Conservation (phyloP, 2,329 filamentous ascomycete genomes). For the Beauveria rudraprayagi region DNA sequence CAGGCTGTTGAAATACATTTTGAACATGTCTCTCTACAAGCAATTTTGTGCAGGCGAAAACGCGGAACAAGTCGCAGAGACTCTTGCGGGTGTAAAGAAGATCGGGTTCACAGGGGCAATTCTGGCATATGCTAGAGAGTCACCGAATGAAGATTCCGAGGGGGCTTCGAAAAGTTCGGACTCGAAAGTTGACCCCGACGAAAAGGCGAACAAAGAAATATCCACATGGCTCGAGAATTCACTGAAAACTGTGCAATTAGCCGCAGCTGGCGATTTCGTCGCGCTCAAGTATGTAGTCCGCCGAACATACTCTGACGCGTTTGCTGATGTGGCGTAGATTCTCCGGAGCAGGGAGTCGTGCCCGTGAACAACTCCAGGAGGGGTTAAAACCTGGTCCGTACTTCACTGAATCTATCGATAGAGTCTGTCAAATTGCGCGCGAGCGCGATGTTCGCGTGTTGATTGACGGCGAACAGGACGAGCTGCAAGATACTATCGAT, state of each 20-base stretch:
- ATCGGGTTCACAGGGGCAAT: background rate
- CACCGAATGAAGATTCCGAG: background rate
- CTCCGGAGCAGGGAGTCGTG: background rate
- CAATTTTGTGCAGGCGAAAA: conserved; percentile 50
- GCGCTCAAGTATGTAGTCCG: background rate
- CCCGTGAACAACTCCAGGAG: background rate
- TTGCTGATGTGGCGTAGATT: background rate
- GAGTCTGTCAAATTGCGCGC: background rate
- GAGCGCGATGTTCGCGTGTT: background rate
- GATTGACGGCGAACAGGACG: conserved; percentile 6
- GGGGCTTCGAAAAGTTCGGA: background rate
- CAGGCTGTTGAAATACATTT: conserved; percentile 35
- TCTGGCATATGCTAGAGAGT: conserved; percentile 5
- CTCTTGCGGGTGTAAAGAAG: background rate
- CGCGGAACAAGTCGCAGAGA: background rate
- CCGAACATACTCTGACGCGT: too few relatives aligned
- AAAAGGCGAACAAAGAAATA: background rate
- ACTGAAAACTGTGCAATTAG: conserved; percentile 1
- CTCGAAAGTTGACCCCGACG: background rate
- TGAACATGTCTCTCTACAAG: conserved; percentile 44
- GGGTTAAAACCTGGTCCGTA: background rate
- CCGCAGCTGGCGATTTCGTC: conserved; percentile 1
- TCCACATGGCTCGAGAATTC: conserved; percentile 1
- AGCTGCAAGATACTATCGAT: background rate
- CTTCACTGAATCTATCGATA: background rate